Percentiles rank a stretch among this genome's conserved stretches.
Evolutionary conservation across 106 monocot genomes (phyloP).

Genomic region (Ottelia alismoides): DNA sequence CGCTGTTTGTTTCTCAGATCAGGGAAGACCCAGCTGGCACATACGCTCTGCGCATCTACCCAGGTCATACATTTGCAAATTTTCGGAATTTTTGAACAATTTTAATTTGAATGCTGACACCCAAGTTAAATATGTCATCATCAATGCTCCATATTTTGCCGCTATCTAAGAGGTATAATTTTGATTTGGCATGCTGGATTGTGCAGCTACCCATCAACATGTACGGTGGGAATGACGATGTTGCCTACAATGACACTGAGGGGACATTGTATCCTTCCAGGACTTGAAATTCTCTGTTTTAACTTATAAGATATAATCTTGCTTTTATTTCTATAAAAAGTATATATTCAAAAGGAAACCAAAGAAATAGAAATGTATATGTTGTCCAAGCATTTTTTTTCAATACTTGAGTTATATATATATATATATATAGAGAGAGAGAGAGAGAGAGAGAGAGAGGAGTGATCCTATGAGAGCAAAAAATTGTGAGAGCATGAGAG

Average conservation of each 20-base stretch:
- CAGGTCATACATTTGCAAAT: slow-evolving; percentile 36
- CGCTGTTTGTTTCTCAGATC: slow-evolving; percentile 39
- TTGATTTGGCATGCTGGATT: not conserved
- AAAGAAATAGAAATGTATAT: too few species aligned
- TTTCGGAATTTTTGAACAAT: not conserved
- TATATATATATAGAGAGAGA: too few species aligned
- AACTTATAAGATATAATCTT: too few species aligned
- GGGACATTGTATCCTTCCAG: slow-evolving; percentile 97
- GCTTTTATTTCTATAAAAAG: too few species aligned
- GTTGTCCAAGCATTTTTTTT: too few species aligned
- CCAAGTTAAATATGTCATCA: not conserved
- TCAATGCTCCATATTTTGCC: not conserved
- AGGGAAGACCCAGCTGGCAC: slow-evolving; percentile 94
- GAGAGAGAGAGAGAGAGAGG: too few species aligned
- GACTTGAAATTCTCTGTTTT: too few species aligned
- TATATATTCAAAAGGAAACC: too few species aligned
- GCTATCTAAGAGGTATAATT: not conserved
- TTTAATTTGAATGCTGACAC: too few species aligned
- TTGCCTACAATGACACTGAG: slow-evolving; percentile 96
- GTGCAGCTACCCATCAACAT: slow-evolving; percentile 70
- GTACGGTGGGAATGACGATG: slow-evolving; percentile 93
- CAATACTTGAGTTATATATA: too few species aligned
- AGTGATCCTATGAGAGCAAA: too few species aligned
- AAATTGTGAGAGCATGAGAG: too few species aligned
- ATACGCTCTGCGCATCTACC: slow-evolving; percentile 88